Conservation (phyloP, 140 eudicot genomes). For the Bidens hawaiensis region DNA sequence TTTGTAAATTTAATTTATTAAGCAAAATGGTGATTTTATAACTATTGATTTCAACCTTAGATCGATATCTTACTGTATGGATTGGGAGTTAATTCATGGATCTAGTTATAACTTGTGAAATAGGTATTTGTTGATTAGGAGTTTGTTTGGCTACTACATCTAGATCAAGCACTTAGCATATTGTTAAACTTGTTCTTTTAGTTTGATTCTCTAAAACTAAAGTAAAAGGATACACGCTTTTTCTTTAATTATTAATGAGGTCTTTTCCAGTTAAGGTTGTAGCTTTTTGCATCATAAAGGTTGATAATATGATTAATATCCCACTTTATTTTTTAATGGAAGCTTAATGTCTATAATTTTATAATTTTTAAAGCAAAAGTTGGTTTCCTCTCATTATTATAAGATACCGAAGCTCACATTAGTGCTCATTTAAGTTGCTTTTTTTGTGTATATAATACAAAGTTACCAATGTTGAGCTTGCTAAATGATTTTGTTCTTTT, state of each 20-base stretch:
- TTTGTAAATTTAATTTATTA: too few relatives aligned
- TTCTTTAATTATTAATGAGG: slow-evolving; percentile 14
- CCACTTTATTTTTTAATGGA: slow-evolving; percentile 4
- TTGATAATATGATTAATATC: neutral
- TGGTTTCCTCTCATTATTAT: neutral
- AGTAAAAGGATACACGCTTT: slow-evolving; percentile 4
- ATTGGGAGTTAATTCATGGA: too few relatives aligned
- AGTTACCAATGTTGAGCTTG: neutral
- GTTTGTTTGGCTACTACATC: too few relatives aligned
- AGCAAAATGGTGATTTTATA: too few relatives aligned
- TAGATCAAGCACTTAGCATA: slow-evolving; percentile 11
- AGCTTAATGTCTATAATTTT: slow-evolving; percentile 10
- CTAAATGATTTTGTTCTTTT: neutral
- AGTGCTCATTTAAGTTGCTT: slow-evolving; percentile 2
- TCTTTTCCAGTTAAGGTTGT: slow-evolving; percentile 20
- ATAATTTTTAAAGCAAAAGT: slow-evolving; percentile 6
- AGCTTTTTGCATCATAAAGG: slow-evolving; percentile 26
- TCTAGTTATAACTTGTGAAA: too few relatives aligned
- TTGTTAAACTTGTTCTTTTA: neutral
- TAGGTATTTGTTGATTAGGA: too few relatives aligned
- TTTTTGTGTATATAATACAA: neutral
- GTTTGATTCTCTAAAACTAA: neutral
- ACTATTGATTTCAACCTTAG: too few relatives aligned
- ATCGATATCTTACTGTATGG: too few relatives aligned
- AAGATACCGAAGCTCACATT: slow-evolving; percentile 7